Percentiles rank a stretch among this genome's conserved stretches.
phyloP scores from a whole-genome alignment of 768 basidiomycete genomes.

The Termitomyces sp. region DNA sequence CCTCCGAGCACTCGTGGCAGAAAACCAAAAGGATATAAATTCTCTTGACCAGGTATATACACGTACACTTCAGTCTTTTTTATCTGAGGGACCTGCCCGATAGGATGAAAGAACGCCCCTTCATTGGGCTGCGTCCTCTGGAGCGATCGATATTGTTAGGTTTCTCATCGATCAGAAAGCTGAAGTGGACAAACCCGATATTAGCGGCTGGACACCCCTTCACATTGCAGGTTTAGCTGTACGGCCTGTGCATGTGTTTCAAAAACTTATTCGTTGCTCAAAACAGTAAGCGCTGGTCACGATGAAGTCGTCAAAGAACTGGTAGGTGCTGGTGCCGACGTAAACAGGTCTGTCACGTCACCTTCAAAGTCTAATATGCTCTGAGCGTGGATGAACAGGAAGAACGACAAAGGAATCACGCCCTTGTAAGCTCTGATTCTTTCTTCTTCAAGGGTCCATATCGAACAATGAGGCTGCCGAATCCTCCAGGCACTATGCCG shows the following conservation, averaged over 20 bases:
- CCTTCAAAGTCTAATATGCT: conserved; percentile 16
- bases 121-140: conserved; percentile 84
- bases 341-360: conserved; percentile 45
- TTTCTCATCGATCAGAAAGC: conserved; percentile 70
- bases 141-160: conserved; percentile 60
- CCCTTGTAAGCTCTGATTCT: conserved; percentile 58
- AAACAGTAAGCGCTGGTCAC: conserved; percentile 75
- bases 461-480: conserved; percentile 15
- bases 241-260: conserved; percentile 2
- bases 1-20: conserved; percentile 59
- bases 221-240: conserved; percentile 64
- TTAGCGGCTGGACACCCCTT: conserved; percentile 71
- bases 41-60: conserved; percentile 54
- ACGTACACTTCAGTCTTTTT: neutral
- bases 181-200: conserved; percentile 64
- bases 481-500: conserved; percentile 78
- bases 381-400: conserved; percentile 31
- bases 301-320: conserved; percentile 73
- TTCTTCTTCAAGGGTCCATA: conserved; percentile 5
- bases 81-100: neutral
- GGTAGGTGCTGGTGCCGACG: conserved; percentile 78
- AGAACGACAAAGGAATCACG: conserved; percentile 79
- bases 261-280: conserved; percentile 14
- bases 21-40: conserved; percentile 61
- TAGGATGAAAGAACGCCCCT: conserved; percentile 79